Conservation (phyloP, 1,284 basidiomycete species). For the Cutaneotrichosporon mucoides region DNA sequence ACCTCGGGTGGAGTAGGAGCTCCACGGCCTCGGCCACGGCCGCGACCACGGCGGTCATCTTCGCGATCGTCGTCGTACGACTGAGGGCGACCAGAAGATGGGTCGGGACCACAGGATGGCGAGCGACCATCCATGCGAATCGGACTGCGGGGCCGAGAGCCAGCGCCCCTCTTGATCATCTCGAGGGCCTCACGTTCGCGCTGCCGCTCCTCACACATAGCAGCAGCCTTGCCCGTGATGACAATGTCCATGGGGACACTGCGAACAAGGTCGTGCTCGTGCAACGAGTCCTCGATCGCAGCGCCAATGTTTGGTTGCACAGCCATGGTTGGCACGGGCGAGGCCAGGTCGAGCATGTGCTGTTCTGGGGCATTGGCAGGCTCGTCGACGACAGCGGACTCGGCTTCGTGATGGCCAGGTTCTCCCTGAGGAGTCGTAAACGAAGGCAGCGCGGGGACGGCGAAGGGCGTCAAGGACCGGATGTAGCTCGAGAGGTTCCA, state of each 20-base stretch:
- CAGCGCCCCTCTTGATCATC: slow-evolving; percentile 10
- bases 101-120: slow-evolving; percentile 7
- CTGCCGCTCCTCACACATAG: slow-evolving; percentile 19
- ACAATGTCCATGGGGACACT: slow-evolving; percentile 45
- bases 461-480: slow-evolving; percentile 39
- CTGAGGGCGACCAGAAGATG: neutral
- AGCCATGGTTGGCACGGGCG: slow-evolving; percentile 22
- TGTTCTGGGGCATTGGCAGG: too few species aligned
- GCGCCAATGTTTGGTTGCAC: slow-evolving; percentile 6
- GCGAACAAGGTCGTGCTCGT: slow-evolving; percentile 31
- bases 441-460: slow-evolving; percentile 1
- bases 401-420: neutral
- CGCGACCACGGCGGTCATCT: slow-evolving; percentile 4
- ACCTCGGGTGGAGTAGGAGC: neutral
- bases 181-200: slow-evolving; percentile 25
- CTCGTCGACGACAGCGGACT: neutral
- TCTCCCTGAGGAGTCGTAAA: slow-evolving; percentile 1
- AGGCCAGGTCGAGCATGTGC: slow-evolving; percentile 11
- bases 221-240: slow-evolving; percentile 23
- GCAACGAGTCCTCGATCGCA: neutral
- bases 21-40: slow-evolving; percentile 9
- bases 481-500: slow-evolving; percentile 41
- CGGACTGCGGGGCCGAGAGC: slow-evolving; percentile 3
- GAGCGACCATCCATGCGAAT: slow-evolving; percentile 8
- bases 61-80: slow-evolving; percentile 17